Conservation (phyloP, 192 early-diverging fungal genomes). For the Geosiphon pyriformis region DNA sequence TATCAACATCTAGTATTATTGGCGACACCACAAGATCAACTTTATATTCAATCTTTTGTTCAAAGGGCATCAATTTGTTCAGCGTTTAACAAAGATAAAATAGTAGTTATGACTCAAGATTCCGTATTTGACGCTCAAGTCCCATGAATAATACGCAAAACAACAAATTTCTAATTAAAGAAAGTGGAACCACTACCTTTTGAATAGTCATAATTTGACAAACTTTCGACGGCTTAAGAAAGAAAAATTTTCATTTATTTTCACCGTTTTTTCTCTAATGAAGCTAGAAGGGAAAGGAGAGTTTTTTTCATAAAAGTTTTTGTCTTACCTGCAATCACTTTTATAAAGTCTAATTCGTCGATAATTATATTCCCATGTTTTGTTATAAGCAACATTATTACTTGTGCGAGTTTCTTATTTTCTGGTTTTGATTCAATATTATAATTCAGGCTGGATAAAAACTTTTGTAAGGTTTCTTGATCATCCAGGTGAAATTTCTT, state of each 20-base stretch:
- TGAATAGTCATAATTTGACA: no score
- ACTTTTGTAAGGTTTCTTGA: neutral
- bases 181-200: no score
- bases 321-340: constrained; percentile 6
- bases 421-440: constrained; percentile 14
- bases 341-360: constrained; percentile 1
- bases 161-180: no score
- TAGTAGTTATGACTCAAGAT: no score
- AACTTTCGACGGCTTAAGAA: no score
- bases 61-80: neutral
- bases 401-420: constrained; percentile 16
- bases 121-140: no score
- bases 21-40: neutral
- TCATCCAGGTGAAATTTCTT: constrained; percentile 10
- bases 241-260: no score
- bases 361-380: constrained; percentile 12
- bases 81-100: neutral
- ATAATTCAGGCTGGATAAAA: neutral
- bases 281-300: neutral
- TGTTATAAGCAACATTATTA: constrained; percentile 19
- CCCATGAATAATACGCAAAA: no score
- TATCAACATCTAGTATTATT: constrained; percentile 13
- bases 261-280: neutral
- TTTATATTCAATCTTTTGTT: constrained; percentile 2
- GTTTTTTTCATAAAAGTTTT: constrained; percentile 17